Conservation (phyloP, 1,139 yeast genomes). For the Candida labiduridarum region DNA sequence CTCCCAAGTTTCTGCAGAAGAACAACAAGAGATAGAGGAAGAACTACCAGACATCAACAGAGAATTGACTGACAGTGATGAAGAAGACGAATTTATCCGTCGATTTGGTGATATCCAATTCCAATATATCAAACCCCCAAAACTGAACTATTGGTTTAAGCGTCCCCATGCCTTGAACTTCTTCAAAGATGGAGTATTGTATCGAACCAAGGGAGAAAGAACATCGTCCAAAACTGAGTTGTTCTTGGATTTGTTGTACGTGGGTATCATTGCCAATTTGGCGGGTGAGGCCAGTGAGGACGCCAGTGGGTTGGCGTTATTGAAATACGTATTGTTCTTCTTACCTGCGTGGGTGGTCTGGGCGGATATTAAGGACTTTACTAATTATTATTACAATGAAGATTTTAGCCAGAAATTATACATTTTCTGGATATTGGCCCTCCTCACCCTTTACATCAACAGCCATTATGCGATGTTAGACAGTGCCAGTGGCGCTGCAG, state of each 20-base stretch:
- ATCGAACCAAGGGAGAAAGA: slow-evolving; percentile 59
- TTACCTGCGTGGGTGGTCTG: slow-evolving; percentile 65
- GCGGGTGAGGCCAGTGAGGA: slow-evolving; percentile 57
- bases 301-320: slow-evolving; percentile 50
- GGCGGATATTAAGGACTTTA: slow-evolving; percentile 65
- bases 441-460: slow-evolving; percentile 57
- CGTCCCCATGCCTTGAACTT: slow-evolving; percentile 64
- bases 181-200: slow-evolving; percentile 58
- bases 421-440: slow-evolving; percentile 55
- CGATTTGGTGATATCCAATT: slow-evolving; percentile 55
- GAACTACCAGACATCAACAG: slow-evolving; percentile 11
- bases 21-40: neutral
- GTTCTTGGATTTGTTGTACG: slow-evolving; percentile 64
- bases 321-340: slow-evolving; percentile 54
- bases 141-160: slow-evolving; percentile 46
- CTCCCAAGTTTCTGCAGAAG: neutral
- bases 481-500: slow-evolving; percentile 40
- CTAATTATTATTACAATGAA: slow-evolving; percentile 65
- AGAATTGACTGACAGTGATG: slow-evolving; percentile 37
- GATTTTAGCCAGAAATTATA: slow-evolving; percentile 58
- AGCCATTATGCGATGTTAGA: slow-evolving; percentile 44
- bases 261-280: slow-evolving; percentile 63
- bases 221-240: slow-evolving; percentile 55
- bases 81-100: slow-evolving; percentile 48
- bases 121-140: slow-evolving; percentile 50